phyloP scores from a whole-genome alignment of 2,329 filamentous ascomycete genomes.

The Venturia nashicola region DNA sequence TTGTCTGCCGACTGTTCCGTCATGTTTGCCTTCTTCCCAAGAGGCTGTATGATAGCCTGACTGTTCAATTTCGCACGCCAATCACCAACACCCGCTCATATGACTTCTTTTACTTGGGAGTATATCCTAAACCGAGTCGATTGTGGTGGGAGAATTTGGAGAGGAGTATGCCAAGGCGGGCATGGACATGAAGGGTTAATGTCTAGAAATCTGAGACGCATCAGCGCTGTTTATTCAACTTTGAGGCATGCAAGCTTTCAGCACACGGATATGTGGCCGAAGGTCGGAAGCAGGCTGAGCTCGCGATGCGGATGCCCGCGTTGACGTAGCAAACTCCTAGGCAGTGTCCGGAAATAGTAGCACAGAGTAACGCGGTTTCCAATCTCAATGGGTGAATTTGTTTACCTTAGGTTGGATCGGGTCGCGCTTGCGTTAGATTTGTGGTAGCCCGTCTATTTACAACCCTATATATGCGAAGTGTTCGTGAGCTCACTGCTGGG shows the following conservation, averaged over 20 bases:
- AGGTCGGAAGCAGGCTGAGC: background rate
- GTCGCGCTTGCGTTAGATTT: background rate
- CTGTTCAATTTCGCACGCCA: background rate
- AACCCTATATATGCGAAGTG: background rate
- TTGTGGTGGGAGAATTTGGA: background rate
- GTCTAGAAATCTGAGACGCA: background rate
- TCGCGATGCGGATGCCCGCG: background rate
- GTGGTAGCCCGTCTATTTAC: background rate
- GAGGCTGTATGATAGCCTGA: background rate
- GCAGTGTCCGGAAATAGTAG: background rate
- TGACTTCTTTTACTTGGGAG: background rate
- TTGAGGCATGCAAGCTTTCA: background rate
- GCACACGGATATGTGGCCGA: background rate
- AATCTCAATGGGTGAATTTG: background rate
- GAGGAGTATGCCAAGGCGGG: constrained; percentile 1
- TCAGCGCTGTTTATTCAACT: constrained; percentile 5
- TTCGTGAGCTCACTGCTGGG: background rate
- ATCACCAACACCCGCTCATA: background rate
- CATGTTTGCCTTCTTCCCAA: background rate
- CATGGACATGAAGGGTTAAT: background rate
- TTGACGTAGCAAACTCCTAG: constrained; percentile 1
- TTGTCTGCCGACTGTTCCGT: constrained; percentile 1
- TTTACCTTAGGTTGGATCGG: constrained; percentile 5
- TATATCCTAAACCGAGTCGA: background rate
- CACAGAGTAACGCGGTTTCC: background rate